Evolutionary conservation across 2,329 filamentous ascomycete species (phyloP).

Genomic region (Stagonosporopsis cucurbitacearum): DNA sequence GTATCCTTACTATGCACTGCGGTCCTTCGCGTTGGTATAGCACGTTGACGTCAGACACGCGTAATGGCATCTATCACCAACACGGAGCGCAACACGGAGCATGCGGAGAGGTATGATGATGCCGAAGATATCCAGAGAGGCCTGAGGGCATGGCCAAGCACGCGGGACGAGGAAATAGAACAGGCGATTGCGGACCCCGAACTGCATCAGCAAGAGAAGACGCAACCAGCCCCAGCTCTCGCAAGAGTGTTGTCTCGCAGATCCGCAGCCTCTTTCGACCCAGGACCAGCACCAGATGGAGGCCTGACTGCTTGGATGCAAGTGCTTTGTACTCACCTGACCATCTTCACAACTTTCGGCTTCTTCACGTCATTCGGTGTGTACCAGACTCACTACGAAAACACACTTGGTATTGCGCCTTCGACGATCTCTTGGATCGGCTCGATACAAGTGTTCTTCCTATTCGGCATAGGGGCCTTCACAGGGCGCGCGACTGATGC

Average conservation of each 20-base stretch:
- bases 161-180: slow-evolving; percentile 27
- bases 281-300: slow-evolving; percentile 52
- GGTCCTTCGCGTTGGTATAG: neutral
- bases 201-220: slow-evolving; percentile 7
- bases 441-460: slow-evolving; percentile 42
- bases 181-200: slow-evolving; percentile 13
- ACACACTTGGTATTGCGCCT: slow-evolving; percentile 45
- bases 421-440: slow-evolving; percentile 46
- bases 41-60: neutral
- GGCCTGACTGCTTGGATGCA: slow-evolving; percentile 64
- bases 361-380: slow-evolving; percentile 63
- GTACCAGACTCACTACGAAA: slow-evolving; percentile 62
- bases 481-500: slow-evolving; percentile 41
- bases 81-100: neutral
- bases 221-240: slow-evolving; percentile 9
- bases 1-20: neutral
- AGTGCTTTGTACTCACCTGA: slow-evolving; percentile 56
- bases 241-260: slow-evolving; percentile 30
- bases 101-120: neutral
- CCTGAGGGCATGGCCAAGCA: slow-evolving; percentile 20
- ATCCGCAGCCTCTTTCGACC: slow-evolving; percentile 35
- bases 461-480: slow-evolving; percentile 40
- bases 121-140: neutral
- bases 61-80: neutral
- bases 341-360: slow-evolving; percentile 64